A percentile compares a stretch with the other conserved stretches of the same genome.
phyloP scores from a whole-genome alignment of 768 basidiomycete species.

The Pulveroboletus sp. region DNA sequence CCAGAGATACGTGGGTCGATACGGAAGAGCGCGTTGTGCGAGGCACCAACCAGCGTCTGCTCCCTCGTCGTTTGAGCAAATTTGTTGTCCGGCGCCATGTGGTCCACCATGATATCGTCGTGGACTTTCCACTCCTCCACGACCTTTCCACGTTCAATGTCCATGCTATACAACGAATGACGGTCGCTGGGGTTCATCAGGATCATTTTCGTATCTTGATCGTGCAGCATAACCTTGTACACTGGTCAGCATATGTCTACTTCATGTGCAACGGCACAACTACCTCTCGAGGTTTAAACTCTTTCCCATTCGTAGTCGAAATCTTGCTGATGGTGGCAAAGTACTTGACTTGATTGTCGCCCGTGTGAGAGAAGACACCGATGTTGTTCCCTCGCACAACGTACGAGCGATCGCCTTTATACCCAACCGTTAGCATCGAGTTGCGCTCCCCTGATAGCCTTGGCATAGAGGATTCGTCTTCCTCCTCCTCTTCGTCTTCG shows the following conservation, averaged over 20 bases:
- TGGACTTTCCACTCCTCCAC: slow-evolving; percentile 99
- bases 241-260: slow-evolving; percentile 6
- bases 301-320: slow-evolving; percentile 73
- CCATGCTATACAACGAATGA: slow-evolving; percentile 84
- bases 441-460: slow-evolving; percentile 65
- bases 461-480: slow-evolving; percentile 35
- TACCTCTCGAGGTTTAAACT: slow-evolving; percentile 86
- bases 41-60: slow-evolving; percentile 90
- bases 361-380: slow-evolving; percentile 81
- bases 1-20: slow-evolving; percentile 95
- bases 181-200: slow-evolving; percentile 81
- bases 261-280: slow-evolving; percentile 14
- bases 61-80: slow-evolving; percentile 91
- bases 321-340: slow-evolving; percentile 85
- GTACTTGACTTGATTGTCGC: slow-evolving; percentile 73
- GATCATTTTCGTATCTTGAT: slow-evolving; percentile 95
- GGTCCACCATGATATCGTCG: slow-evolving; percentile 79
- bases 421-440: slow-evolving; percentile 88
- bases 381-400: slow-evolving; percentile 91
- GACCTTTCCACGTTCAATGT: slow-evolving; percentile 92
- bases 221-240: slow-evolving; percentile 88
- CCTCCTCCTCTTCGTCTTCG: slow-evolving; percentile 35
- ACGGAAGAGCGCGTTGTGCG: slow-evolving; percentile 94
- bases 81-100: slow-evolving; percentile 91
- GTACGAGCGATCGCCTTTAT: slow-evolving; percentile 93